Base-by-base conservation (phyloP, 1,139 yeast genomes). In the Sugiyamaella castrensis region DNA sequence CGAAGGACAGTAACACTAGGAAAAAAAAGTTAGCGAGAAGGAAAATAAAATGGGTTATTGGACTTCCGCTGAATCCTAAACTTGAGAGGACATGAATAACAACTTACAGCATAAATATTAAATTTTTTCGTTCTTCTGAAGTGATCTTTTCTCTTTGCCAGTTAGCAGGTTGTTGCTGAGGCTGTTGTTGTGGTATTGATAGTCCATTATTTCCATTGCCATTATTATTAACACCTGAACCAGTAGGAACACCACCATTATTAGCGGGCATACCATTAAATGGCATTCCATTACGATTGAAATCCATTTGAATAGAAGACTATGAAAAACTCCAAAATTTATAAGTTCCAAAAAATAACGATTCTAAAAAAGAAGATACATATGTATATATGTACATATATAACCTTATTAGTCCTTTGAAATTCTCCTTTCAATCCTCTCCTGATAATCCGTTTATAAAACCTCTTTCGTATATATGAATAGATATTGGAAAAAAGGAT, bases 71-170 rank as follows among this genome's bases (percentile, higher is more conserved):
- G 15, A 35, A 19, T 34, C 37, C 8, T 27, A 24, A 13, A 24
- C 24, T 16, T 16, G 13, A 38, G 33, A 19, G 42, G 42, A 29
- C 24, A 19, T 4, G 24, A 19, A 19, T 19, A 19, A 19, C 44
- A 26, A 58, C 62, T 56, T 52, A 58, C 62, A 60, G 52, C 35
- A 55, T 52, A 30, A 54, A 49, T 11, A 62, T 59, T 39, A 62
- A 43, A 41, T 55, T 53, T 37, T 58, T 58, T 13, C 66, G 56
- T 47, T 62, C 66, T 8, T 60, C 61, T 36, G 57, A 44, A 13
- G 63, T 53, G 40, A 62, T 52, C 26, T 31, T 37, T 3, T 43
- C 47, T 8, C 42, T 26, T 26, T 29, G 40, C 34, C 24, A 19
- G 24, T 40, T 37, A 31, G 33, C 29, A 31, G 31, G 34, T 27